Evolutionary conservation across 2,329 filamentous ascomycete species (phyloP).

Genomic region (Hypomyces perniciosus): DNA sequence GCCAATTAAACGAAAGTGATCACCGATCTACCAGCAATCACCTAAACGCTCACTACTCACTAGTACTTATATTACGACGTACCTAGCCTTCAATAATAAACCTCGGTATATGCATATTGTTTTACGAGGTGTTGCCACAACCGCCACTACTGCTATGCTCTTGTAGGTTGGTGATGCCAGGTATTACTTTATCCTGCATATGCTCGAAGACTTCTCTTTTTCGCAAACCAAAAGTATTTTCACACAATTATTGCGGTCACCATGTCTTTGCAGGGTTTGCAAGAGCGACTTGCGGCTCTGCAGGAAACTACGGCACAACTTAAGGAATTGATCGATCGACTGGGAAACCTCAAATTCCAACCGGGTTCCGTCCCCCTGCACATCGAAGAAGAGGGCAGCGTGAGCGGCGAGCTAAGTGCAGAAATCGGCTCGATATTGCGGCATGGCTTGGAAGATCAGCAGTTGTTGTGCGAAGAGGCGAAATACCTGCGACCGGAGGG

Average conservation of each 20-base stretch:
- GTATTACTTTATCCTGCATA: not conserved
- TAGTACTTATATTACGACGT: no score
- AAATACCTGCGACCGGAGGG: slow-evolving; percentile 55
- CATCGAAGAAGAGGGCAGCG: slow-evolving; percentile 43
- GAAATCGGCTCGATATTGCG: slow-evolving; percentile 77
- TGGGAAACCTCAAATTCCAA: slow-evolving; percentile 52
- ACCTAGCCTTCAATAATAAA: not conserved
- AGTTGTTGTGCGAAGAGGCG: slow-evolving; percentile 71
- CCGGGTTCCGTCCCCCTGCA: slow-evolving; percentile 51
- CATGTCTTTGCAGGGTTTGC: slow-evolving; percentile 55
- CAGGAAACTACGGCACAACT: slow-evolving; percentile 58
- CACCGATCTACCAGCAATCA: no score
- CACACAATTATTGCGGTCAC: slow-evolving; percentile 4
- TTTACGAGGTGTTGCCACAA: slow-evolving; percentile 5
- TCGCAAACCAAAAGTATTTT: not conserved
- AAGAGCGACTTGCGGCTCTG: slow-evolving; percentile 52
- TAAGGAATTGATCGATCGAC: slow-evolving; percentile 52
- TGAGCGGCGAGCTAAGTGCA: slow-evolving; percentile 64
- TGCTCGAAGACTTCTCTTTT: not conserved
- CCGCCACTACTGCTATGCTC: slow-evolving; percentile 4
- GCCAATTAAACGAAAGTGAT: no score
- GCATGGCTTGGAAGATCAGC: slow-evolving; percentile 76
- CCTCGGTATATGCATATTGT: slow-evolving; percentile 12
- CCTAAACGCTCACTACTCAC: no score
- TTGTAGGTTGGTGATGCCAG: slow-evolving; percentile 1